Evolutionary conservation across 164 flowering plant genomes (phyloP), one percentile per base, ranked within the genome.

Genomic region (Kingdonia uniflora): DNA sequence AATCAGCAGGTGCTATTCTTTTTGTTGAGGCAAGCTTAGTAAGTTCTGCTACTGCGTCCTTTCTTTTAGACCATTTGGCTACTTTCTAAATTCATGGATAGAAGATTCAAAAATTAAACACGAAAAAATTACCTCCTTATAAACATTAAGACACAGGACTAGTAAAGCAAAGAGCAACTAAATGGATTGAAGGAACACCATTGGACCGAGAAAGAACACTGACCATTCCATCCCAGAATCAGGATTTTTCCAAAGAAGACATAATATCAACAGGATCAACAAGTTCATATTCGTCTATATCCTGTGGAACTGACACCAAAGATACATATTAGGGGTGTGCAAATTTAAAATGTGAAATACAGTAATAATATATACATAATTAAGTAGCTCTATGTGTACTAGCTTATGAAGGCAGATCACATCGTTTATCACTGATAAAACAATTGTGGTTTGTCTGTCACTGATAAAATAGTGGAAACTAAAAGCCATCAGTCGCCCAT

Each of bases 161-260:
- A 29, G 6, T 29, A 8, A 29, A 29, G 8, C 6, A 29, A 8
- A 29, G 8, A 29, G 4, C 8, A 29, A 29, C 4, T 8, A 29
- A 8, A 29, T 29, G 8, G 35, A 29, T n/a, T n/a, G n/a, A n/a
- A n/a, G n/a, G n/a, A n/a, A n/a, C n/a, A n/a, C n/a, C n/a, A n/a
- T n/a, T n/a, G n/a, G n/a, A 14, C 56, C n/a, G n/a, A n/a, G 59
- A 60, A 14, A 52, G 54, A 55, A 41, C 52, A 74, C 96, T 74
- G 12, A 94, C 99, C 90, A 89, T 96, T 76, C 99, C 97, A 51
- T 83, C 95, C 99, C 99, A 94, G 75, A 94, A 94, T 25, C 95
- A 90, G 20, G 94, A 77, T 76, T 94, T 94, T 68, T 89, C 99
- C 65, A 94, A 55, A 40, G 97, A 95, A 55, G 84, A 70, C 74